Evolutionary conservation across 2,329 filamentous ascomycete genomes (phyloP).

Genomic region (Myriosclerotinia scirpicola): DNA sequence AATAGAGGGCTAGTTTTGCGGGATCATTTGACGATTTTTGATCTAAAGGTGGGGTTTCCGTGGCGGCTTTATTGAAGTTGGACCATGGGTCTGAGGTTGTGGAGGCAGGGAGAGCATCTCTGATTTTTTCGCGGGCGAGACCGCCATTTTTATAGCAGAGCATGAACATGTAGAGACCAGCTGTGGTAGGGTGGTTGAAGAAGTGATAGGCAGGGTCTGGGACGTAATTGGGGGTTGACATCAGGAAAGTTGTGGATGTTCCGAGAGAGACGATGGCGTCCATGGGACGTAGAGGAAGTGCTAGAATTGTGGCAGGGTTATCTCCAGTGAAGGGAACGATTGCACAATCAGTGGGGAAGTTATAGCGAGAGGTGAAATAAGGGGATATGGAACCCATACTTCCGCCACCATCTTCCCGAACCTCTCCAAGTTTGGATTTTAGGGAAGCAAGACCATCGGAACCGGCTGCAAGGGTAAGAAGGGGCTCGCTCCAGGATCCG

Average conservation of each 20-base stretch:
- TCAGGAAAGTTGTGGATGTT: slow-evolving; percentile 94
- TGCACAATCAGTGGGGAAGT: slow-evolving; percentile 72
- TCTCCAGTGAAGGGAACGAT: slow-evolving; percentile 91
- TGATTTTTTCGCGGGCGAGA: slow-evolving; percentile 84
- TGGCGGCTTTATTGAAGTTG: slow-evolving; percentile 72
- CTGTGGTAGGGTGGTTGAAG: slow-evolving; percentile 93
- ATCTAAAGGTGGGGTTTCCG: slow-evolving; percentile 68
- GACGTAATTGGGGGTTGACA: slow-evolving; percentile 90
- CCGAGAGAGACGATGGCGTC: slow-evolving; percentile 95
- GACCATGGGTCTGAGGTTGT: slow-evolving; percentile 65
- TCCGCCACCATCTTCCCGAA: slow-evolving; percentile 76
- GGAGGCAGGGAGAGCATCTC: slow-evolving; percentile 69
- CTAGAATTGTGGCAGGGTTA: slow-evolving; percentile 92
- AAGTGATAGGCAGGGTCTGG: slow-evolving; percentile 93
- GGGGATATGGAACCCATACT: slow-evolving; percentile 71
- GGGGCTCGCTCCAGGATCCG: slow-evolving; percentile 69
- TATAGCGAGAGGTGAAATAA: slow-evolving; percentile 79
- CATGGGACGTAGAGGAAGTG: slow-evolving; percentile 79
- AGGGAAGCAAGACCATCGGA: slow-evolving; percentile 61
- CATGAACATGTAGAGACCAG: slow-evolving; percentile 99
- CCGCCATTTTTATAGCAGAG: slow-evolving; percentile 99
- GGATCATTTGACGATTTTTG: slow-evolving; percentile 53
- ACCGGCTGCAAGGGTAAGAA: slow-evolving; percentile 71
- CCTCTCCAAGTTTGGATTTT: slow-evolving; percentile 74
- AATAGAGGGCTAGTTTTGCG: slow-evolving; percentile 92